Conservation (phyloP, 805 yeast species). For the Pichia thaimueangensis region DNA sequence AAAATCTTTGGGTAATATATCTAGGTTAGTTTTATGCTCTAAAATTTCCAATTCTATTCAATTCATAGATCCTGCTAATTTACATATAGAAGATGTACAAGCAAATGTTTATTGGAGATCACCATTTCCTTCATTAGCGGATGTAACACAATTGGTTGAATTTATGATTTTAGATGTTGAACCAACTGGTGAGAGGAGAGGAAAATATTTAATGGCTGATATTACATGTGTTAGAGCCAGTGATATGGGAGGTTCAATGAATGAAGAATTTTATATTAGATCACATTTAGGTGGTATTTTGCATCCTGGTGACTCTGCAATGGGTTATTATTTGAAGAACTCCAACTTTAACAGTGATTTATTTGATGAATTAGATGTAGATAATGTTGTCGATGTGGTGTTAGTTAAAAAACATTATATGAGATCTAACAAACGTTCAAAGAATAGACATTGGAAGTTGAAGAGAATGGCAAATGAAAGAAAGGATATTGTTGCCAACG, state of each 20-base stretch:
- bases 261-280: constrained; percentile 68
- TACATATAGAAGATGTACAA: constrained; percentile 69
- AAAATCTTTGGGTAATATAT: constrained; percentile 71
- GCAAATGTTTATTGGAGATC: constrained; percentile 73
- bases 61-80: constrained; percentile 76
- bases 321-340: constrained; percentile 84
- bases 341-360: constrained; percentile 84
- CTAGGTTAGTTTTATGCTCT: constrained; percentile 77
- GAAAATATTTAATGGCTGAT: constrained; percentile 81
- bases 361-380: constrained; percentile 63
- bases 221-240: constrained; percentile 83
- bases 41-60: constrained; percentile 79
- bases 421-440: constrained; percentile 67
- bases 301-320: constrained; percentile 92
- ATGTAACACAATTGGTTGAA: constrained; percentile 70
- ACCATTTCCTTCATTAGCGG: constrained; percentile 73
- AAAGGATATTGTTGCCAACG: constrained; percentile 67
- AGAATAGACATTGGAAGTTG: constrained; percentile 83
- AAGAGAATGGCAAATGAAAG: constrained; percentile 98
- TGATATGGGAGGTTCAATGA: constrained; percentile 82
- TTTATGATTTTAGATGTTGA: constrained; percentile 91
- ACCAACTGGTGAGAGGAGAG: constrained; percentile 74
- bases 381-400: constrained; percentile 75
- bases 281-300: constrained; percentile 90
- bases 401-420: constrained; percentile 84